These are phyloP conservation scores for Aegilops longissima DNA, from an alignment of 176 grass and related monocot species.

Conservation along the genomic window DNA sequence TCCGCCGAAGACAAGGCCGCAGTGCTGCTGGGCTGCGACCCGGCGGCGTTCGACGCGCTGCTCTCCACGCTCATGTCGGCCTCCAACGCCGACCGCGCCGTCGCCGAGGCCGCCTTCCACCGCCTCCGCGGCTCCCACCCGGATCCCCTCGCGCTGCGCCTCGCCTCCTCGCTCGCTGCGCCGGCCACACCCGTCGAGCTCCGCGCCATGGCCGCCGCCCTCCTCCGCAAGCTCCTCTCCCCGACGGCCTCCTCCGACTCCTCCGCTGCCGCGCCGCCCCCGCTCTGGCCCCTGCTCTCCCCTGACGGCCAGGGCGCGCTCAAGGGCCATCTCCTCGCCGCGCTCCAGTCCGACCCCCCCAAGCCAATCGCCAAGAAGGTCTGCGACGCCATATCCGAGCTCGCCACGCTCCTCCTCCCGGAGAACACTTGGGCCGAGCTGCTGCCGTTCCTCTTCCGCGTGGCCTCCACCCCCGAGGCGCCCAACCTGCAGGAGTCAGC, in stretches of 20 bases:
- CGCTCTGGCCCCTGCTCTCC: constrained; percentile 73
- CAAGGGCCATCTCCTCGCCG: constrained; percentile 61
- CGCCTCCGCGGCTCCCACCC: constrained; percentile 71
- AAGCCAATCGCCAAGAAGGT: constrained; percentile 90
- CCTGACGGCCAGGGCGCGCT: constrained; percentile 47
- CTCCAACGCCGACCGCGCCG: constrained; percentile 78
- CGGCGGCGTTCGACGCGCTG: constrained; percentile 66
- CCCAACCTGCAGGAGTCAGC: constrained; percentile 81
- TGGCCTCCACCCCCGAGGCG: constrained; percentile 53
- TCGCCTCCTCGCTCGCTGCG: constrained; percentile 55
- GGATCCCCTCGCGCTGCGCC: constrained; percentile 64
- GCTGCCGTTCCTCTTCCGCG: constrained; percentile 82
- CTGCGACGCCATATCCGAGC: constrained; percentile 84
- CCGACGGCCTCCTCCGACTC: constrained; percentile 44
- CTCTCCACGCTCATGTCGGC: constrained; percentile 87
- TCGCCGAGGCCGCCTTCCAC: constrained; percentile 88
- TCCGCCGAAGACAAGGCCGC: constrained; percentile 56
- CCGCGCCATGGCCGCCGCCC: constrained; percentile 68
- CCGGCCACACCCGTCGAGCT: constrained; percentile 44
- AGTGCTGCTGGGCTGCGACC: constrained; percentile 61
- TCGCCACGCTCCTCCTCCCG: constrained; percentile 67
- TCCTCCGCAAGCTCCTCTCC: constrained; percentile 83
- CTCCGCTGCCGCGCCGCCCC: neutral
- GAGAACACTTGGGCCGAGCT: constrained; percentile 76
- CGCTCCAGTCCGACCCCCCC: constrained; percentile 61